Percentiles rank a stretch among this genome's conserved stretches.
Evolutionary conservation across 2,329 filamentous ascomycete species (phyloP).

Genomic region (Colletotrichum phormii): DNA sequence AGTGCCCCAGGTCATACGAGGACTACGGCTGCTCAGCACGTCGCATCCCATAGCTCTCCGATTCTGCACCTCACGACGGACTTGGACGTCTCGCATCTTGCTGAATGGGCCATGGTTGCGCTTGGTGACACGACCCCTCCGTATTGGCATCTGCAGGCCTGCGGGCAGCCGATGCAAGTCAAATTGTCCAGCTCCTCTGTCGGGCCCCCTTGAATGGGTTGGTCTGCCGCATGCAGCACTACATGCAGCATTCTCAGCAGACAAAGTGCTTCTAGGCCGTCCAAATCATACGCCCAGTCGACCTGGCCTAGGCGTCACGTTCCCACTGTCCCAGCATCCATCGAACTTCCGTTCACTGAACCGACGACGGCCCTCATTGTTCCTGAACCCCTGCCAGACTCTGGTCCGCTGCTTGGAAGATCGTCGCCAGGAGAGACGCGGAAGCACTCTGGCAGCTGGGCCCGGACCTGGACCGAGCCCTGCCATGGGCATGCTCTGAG

Average conservation of each 20-base stretch:
- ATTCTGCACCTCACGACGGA: conserved; percentile 17
- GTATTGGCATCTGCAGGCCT: conserved; percentile 27
- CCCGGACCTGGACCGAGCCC: conserved; percentile 11
- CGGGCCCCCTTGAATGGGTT: conserved; percentile 11
- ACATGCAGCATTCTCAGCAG: conserved; percentile 33
- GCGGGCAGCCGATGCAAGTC: conserved; percentile 27
- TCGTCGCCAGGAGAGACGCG: conserved; percentile 32
- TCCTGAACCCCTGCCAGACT: conserved; percentile 9
- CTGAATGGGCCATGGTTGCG: neutral
- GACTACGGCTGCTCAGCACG: conserved; percentile 9
- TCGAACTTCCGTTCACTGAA: conserved; percentile 9
- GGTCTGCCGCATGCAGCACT: conserved; percentile 29
- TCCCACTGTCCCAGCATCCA: conserved; percentile 13
- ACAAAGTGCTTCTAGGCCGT: conserved; percentile 28
- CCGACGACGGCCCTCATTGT: conserved; percentile 1
- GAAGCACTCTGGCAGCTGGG: conserved; percentile 28
- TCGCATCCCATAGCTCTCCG: neutral
- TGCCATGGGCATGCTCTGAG: conserved; percentile 8
- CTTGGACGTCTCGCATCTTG: conserved; percentile 1
- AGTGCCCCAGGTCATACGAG: conserved; percentile 1
- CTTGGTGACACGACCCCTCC: conserved; percentile 16
- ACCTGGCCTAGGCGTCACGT: conserved; percentile 24
- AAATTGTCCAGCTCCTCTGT: conserved; percentile 25
- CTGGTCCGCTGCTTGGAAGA: conserved; percentile 26
- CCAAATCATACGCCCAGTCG: conserved; percentile 17